A percentile compares a stretch with the other conserved stretches of the same genome.
Evolutionary conservation across 208 protist genomes (phyloP).

Genomic region (Leishmania tarentolae): DNA sequence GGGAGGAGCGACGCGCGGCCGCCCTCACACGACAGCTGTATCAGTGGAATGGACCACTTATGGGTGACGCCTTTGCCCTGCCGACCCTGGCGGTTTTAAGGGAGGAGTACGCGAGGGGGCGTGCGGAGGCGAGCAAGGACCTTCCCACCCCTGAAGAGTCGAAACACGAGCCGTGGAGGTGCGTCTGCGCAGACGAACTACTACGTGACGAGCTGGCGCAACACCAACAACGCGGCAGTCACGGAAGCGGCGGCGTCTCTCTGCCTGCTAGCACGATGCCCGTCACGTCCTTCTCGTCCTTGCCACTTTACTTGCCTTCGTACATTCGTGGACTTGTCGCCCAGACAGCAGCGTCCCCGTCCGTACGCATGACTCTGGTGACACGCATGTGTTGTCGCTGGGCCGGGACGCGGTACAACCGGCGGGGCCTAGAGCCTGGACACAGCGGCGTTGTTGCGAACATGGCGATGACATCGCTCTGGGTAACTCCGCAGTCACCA

Average conservation of each 20-base stretch:
- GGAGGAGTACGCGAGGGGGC: not conserved
- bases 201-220: slow-evolving; percentile 20
- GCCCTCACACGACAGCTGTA: slow-evolving; percentile 23
- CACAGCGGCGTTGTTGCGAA: slow-evolving; percentile 77
- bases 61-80: slow-evolving; percentile 23
- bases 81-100: slow-evolving; percentile 13
- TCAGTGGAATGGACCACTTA: slow-evolving; percentile 37
- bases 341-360: slow-evolving; percentile 12
- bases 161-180: slow-evolving; percentile 11
- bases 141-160: not conserved
- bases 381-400: slow-evolving; percentile 75
- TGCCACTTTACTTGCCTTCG: slow-evolving; percentile 45
- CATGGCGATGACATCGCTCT: slow-evolving; percentile 72
- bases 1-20: slow-evolving; percentile 16
- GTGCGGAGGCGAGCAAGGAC: not conserved
- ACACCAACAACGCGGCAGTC: not conserved
- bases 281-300: slow-evolving; percentile 10
- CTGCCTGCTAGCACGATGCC: not conserved
- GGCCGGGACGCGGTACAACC: slow-evolving; percentile 87
- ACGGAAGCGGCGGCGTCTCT: not conserved
- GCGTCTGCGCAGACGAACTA: slow-evolving; percentile 28
- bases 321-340: slow-evolving; percentile 72
- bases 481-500: slow-evolving; percentile 39
- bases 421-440: slow-evolving; percentile 70
- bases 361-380: slow-evolving; percentile 42